phyloP scores from a whole-genome alignment of 345 rosid species.

The Eucalyptus urophylla region DNA sequence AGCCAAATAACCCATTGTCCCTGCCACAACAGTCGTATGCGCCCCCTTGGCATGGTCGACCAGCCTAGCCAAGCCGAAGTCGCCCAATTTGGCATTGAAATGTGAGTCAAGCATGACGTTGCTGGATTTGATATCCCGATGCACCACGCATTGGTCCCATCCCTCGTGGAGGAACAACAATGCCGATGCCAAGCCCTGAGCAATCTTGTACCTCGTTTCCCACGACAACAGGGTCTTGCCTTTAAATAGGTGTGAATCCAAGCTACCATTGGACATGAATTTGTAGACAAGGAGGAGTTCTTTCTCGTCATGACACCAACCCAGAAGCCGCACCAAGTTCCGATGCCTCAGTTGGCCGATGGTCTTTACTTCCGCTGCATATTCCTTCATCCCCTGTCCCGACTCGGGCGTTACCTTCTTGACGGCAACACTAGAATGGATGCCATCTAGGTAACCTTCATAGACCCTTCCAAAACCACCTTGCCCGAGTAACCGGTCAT shows the following conservation, averaged over 20 bases:
- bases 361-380: background rate
- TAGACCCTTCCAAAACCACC: background rate
- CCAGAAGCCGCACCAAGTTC: background rate
- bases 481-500: background rate
- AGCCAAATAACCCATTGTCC: conserved; percentile 13
- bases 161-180: conserved; percentile 8
- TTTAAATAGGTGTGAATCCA: conserved; percentile 7
- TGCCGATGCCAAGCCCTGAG: conserved; percentile 11
- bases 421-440: background rate
- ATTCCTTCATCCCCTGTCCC: background rate
- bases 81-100: conserved; percentile 15
- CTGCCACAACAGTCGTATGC: conserved; percentile 1
- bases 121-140: conserved; percentile 15
- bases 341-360: background rate
- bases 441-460: background rate
- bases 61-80: conserved; percentile 18
- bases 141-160: conserved; percentile 10
- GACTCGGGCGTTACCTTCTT: background rate
- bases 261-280: conserved; percentile 1
- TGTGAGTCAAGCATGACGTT: conserved; percentile 7
- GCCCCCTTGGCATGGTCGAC: conserved; percentile 4
- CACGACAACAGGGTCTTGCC: background rate
- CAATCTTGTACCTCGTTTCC: conserved; percentile 7
- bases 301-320: background rate
- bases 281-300: conserved; percentile 10